Conservation (phyloP, 202 grass and related monocot species). For the Elaeis oleifera region DNA sequence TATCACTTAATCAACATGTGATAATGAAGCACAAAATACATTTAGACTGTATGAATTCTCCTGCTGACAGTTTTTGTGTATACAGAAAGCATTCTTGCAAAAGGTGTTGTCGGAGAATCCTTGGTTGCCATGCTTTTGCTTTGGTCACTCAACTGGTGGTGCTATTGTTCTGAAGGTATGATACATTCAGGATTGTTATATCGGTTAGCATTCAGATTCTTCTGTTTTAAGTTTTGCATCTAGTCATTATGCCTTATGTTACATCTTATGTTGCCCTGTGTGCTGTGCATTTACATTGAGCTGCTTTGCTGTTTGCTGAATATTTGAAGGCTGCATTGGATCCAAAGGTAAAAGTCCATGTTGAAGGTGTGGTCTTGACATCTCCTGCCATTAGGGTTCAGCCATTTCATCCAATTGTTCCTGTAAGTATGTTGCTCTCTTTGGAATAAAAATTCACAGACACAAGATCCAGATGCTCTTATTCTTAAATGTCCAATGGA, state of each 20-base stretch:
- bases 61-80: neutral
- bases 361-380: slow-evolving; percentile 17
- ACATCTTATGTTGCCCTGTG: too few species aligned
- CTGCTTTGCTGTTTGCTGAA: neutral
- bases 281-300: too few species aligned
- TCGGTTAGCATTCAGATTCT: too few species aligned
- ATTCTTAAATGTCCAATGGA: too few species aligned
- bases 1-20: neutral
- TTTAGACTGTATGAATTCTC: neutral
- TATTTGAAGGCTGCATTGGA: slow-evolving; percentile 12
- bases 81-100: slow-evolving; percentile 23
- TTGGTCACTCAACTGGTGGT: slow-evolving; percentile 23
- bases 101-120: slow-evolving; percentile 14
- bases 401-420: neutral
- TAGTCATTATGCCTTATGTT: too few species aligned
- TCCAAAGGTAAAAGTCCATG: slow-evolving; percentile 9
- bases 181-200: too few species aligned
- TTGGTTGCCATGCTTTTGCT: slow-evolving; percentile 18
- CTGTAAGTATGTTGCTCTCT: slow-evolving; percentile 7
- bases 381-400: slow-evolving; percentile 20
- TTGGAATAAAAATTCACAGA: neutral
- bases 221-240: too few species aligned
- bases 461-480: too few species aligned
- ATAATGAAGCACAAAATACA: neutral
- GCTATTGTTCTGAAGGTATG: slow-evolving; percentile 24